phyloP scores from a whole-genome alignment of 352 stramenopile species.

The Pythium rhizo-oryzae region DNA sequence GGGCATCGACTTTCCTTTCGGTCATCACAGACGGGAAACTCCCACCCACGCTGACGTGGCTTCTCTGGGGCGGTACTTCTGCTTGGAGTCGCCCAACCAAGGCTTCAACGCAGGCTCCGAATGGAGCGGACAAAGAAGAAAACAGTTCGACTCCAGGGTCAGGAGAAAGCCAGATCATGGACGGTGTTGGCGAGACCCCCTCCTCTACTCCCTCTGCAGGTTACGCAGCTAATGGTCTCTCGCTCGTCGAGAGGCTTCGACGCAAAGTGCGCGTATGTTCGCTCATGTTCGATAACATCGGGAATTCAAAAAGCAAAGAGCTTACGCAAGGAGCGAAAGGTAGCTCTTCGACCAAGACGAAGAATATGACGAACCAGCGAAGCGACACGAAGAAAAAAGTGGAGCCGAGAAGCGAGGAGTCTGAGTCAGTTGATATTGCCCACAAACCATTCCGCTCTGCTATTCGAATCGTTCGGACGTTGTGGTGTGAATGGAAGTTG shows the following conservation, averaged over 20 bases:
- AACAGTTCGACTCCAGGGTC: too few species aligned
- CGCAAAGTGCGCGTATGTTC: constrained; percentile 41
- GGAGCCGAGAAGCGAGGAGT: neutral
- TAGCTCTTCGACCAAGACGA: neutral
- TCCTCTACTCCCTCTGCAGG: neutral
- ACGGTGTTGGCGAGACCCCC: too few species aligned
- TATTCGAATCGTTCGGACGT: constrained; percentile 31
- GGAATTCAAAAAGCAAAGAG: neutral
- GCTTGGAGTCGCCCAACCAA: neutral
- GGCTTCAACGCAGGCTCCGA: too few species aligned
- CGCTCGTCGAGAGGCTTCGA: constrained; percentile 35
- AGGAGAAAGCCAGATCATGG: too few species aligned
- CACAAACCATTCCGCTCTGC: constrained; percentile 11
- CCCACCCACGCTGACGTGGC: neutral
- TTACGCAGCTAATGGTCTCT: neutral
- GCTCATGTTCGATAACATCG: constrained; percentile 31
- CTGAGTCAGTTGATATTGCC: neutral
- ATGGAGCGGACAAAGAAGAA: too few species aligned
- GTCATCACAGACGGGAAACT: neutral
- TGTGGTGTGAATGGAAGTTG: constrained; percentile 58
- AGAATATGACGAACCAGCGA: neutral
- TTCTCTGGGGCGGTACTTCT: neutral
- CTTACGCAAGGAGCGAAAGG: neutral
- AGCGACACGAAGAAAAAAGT: neutral
- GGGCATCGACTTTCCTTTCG: neutral